Evolutionary conservation across 1,139 yeast species (phyloP), one percentile per base, ranked within the genome.

Genomic region (Arxiozyma telluris): DNA sequence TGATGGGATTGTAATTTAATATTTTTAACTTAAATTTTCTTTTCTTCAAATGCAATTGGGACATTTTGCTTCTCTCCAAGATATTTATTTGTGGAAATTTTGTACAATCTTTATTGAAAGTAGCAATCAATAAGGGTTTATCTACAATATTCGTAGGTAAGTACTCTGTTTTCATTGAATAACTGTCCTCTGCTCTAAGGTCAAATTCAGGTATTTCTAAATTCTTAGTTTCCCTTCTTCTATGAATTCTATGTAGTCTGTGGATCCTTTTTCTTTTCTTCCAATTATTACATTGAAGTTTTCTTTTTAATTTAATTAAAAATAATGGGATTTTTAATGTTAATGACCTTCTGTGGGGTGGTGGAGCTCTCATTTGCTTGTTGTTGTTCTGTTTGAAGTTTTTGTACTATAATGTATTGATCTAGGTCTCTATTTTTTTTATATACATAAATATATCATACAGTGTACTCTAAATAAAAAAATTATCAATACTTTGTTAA

Each of bases 311-410:
- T 55, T 55, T 44, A 45, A 55, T 53, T 11, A 55, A 38, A 50
- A 47, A 51, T 45, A 54, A 55, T 51, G 57, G 56, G 38, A 59
- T 9, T 22, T 45, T 46, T 39, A 60, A 55, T 18, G 61, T 53
- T 44, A 54, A 64, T 0, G 69, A 62, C 45, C 55, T 62, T 51
- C 70, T 60, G 15, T 66, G 66, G 5, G 61, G 61, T 7, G 71
- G 71, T 42, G 68, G 68, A 12, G 68, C 69, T 53, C 70, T 64
- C 71, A 67, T 67, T 2, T 23, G 4, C n/a, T 44, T 22, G 27
- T 18, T 18, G 15, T 21, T n/a, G 17, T 23, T 11, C 18, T 38
- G 21, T 11, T 22, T 27, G 30, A 5, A 27, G 30, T 6, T 27
- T 27, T 27, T 27, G n/a, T 27, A 27, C 7, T 27, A 6, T 27